These are phyloP conservation scores for Agarophyton chilense DNA, from an alignment of 23 red algal genomes.

Conservation along the genomic window DNA sequence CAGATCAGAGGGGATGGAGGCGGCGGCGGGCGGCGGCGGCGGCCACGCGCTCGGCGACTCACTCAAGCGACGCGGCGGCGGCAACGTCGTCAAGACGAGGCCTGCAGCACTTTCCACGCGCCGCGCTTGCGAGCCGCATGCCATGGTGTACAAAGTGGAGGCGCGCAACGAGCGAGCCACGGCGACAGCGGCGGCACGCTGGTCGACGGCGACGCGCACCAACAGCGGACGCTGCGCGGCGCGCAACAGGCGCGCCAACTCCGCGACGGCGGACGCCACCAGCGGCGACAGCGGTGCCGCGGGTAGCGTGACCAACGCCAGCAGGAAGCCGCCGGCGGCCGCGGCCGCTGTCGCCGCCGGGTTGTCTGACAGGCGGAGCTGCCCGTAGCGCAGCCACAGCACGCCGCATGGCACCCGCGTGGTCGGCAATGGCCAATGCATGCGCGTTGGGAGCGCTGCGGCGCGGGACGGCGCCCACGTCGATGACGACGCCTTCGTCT, in stretches of 20 bases:
- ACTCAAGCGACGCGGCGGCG: background rate
- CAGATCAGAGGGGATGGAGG: background rate
- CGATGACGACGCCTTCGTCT: too few species aligned
- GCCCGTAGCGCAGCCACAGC: conserved; percentile 54
- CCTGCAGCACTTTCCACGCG: background rate
- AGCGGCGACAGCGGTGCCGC: background rate
- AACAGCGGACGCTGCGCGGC: background rate
- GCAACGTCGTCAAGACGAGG: background rate
- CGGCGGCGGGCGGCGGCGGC: background rate
- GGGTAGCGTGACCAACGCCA: conserved; percentile 45
- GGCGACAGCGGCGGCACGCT: background rate
- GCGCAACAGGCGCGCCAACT: conserved; percentile 9
- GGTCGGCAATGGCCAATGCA: background rate
- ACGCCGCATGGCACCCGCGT: conserved; percentile 7
- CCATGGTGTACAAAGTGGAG: background rate
- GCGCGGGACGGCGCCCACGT: too few species aligned
- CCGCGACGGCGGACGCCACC: conserved; percentile 32
- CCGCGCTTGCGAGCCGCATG: background rate
- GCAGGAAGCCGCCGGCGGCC: conserved; percentile 7
- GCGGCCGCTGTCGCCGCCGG: conserved; percentile 17
- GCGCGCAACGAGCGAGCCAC: background rate
- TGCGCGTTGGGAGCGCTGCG: background rate
- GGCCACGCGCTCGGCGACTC: background rate
- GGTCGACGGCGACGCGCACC: background rate
- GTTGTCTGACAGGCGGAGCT: conserved; percentile 53